These are phyloP conservation scores for Straminergon stramineum DNA, from an alignment of 225 moss, liverwort and hornwort genomes.

Conservation along the genomic window DNA sequence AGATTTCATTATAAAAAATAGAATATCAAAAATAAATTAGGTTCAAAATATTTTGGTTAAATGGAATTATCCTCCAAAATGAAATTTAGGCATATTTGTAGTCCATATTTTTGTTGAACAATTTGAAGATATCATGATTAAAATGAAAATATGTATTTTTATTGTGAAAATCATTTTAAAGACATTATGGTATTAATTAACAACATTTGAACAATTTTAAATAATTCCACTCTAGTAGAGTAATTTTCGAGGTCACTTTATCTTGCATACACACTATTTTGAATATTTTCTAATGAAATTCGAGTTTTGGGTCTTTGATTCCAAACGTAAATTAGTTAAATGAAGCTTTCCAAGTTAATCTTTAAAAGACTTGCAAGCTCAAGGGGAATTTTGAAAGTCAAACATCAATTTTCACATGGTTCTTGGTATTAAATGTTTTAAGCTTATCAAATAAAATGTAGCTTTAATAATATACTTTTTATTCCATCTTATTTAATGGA, in stretches of 20 bases:
- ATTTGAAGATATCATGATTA: background rate
- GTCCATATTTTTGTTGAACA: background rate
- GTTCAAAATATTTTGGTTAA: background rate
- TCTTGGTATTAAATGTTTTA: background rate
- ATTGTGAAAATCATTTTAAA: too few relatives aligned
- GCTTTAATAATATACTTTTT: background rate
- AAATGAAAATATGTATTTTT: too few relatives aligned
- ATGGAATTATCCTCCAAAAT: too few relatives aligned
- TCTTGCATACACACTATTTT: background rate
- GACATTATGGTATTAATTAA: too few relatives aligned
- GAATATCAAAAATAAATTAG: background rate
- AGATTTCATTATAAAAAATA: background rate
- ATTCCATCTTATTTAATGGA: background rate
- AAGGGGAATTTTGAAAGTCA: background rate
- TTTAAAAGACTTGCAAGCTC: background rate
- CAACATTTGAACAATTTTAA: background rate
- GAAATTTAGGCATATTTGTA: background rate
- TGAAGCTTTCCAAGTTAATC: background rate
- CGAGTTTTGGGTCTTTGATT: background rate
- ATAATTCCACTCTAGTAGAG: rapidly evolving
- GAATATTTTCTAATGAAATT: background rate
- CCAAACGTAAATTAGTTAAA: rapidly evolving
- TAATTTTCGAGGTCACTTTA: rapidly evolving
- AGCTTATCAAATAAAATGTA: background rate
- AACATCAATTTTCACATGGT: background rate